These are phyloP conservation scores for Lichtheimia corymbifera DNA, from an alignment of 371 early-diverging fungal genomes.

Conservation along the genomic window DNA sequence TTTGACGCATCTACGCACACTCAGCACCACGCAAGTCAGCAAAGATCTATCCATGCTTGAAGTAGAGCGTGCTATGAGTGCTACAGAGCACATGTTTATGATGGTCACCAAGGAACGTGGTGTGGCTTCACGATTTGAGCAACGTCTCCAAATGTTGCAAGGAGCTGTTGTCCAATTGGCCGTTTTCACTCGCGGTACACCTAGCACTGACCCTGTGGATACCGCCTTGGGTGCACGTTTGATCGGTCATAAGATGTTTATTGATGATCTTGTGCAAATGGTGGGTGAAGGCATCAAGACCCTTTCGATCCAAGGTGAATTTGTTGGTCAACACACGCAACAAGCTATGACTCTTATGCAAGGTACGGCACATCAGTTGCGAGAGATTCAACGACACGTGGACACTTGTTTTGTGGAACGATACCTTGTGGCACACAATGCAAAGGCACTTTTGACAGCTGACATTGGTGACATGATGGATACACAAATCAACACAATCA, in stretches of 20 bases:
- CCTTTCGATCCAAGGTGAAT: constrained; percentile 25
- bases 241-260: constrained; percentile 44
- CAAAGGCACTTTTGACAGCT: constrained; percentile 30
- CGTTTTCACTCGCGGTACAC: constrained; percentile 21
- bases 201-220: background rate
- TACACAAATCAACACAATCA: constrained; percentile 14
- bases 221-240: constrained; percentile 30
- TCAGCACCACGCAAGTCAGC: constrained; percentile 56
- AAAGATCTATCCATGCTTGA: constrained; percentile 75
- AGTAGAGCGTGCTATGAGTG: constrained; percentile 70
- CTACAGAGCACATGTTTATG: constrained; percentile 71
- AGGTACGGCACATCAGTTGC: background rate
- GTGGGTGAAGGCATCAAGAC: constrained; percentile 30
- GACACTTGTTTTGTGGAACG: constrained; percentile 36
- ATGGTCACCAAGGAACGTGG: constrained; percentile 64
- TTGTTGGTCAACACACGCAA: constrained; percentile 6
- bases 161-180: constrained; percentile 28
- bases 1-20: constrained; percentile 63
- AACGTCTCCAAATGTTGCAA: constrained; percentile 31
- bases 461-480: constrained; percentile 33
- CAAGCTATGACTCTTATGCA: background rate
- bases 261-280: constrained; percentile 50
- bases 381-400: constrained; percentile 2
- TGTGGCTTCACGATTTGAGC: constrained; percentile 36
- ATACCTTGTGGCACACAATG: constrained; percentile 34